These are phyloP conservation scores for Lomentospora prolificans DNA, from an alignment of 2,329 filamentous ascomycete genomes.

Conservation along the genomic window DNA sequence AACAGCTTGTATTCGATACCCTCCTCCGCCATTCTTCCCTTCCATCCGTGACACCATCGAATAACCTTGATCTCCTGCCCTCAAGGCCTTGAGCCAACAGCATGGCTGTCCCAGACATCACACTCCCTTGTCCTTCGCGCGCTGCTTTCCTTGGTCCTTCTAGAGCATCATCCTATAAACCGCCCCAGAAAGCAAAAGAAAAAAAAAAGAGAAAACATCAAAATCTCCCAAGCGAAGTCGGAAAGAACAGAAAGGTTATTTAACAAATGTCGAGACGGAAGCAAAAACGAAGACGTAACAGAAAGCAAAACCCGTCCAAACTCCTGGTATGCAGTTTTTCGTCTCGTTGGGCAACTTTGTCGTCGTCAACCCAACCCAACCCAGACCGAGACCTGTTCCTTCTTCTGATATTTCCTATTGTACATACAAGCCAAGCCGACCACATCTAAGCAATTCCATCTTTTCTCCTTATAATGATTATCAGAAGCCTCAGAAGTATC, in stretches of 20 bases:
- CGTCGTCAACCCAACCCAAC: too few species aligned
- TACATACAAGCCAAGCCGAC: conserved; percentile 1
- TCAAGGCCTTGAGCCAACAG: not conserved
- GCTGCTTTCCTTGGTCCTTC: too few species aligned
- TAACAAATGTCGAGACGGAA: not conserved
- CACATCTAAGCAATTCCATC: not conserved
- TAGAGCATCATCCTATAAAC: not conserved
- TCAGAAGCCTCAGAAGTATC: too few species aligned
- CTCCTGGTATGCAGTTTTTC: conserved; percentile 8
- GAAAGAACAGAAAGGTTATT: too few species aligned
- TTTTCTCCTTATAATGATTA: not conserved
- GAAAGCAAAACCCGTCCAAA: not conserved
- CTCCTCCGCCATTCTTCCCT: not conserved
- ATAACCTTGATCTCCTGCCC: not conserved
- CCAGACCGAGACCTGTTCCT: not conserved
- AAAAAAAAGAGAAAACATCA: not conserved
- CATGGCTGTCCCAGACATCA: not conserved
- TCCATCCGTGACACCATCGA: not conserved
- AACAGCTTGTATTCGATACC: not conserved
- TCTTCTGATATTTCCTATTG: conserved; percentile 2
- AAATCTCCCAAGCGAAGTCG: not conserved
- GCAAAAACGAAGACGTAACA: not conserved
- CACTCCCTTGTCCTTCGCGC: not conserved
- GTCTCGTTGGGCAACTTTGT: not conserved
- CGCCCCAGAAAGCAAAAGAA: not conserved